Conservation (phyloP, 768 basidiomycete species). For the Serendipita sp. region DNA sequence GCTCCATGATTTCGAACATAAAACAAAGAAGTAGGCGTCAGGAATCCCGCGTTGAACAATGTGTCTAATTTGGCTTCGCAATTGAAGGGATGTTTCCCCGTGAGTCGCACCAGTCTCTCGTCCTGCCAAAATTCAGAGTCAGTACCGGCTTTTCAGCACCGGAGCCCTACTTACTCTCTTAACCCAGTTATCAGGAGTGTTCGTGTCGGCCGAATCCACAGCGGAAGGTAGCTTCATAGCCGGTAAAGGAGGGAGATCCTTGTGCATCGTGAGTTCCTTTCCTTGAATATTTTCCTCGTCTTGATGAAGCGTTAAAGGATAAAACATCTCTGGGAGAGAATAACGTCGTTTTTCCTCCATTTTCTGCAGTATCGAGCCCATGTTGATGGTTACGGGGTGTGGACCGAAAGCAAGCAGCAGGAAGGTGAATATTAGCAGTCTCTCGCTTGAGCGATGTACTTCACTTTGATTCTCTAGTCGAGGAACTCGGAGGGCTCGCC, state of each 20-base stretch:
- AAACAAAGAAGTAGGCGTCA: slow-evolving; percentile 37
- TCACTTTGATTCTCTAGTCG: too few species aligned
- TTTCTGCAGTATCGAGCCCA: slow-evolving; percentile 30
- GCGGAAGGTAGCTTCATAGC: not conserved
- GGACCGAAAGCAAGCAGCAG: not conserved
- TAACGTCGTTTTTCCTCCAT: slow-evolving; percentile 11
- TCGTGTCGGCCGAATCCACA: slow-evolving; percentile 14
- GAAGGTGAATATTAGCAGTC: not conserved
- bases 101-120: slow-evolving; percentile 31
- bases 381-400: not conserved
- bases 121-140: slow-evolving; percentile 15
- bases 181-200: slow-evolving; percentile 29
- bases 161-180: slow-evolving; percentile 18
- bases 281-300: too few species aligned
- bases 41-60: slow-evolving; percentile 34
- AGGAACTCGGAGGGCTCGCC: too few species aligned
- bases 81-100: slow-evolving; percentile 50
- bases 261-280: not conserved
- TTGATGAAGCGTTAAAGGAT: too few species aligned
- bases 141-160: not conserved
- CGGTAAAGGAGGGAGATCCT: not conserved
- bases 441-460: too few species aligned
- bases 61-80: slow-evolving; percentile 31
- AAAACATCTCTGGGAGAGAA: too few species aligned
- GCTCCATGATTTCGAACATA: slow-evolving; percentile 52